phyloP scores from a whole-genome alignment of 116 monocot genomes.

The Cymodocea nodosa region DNA sequence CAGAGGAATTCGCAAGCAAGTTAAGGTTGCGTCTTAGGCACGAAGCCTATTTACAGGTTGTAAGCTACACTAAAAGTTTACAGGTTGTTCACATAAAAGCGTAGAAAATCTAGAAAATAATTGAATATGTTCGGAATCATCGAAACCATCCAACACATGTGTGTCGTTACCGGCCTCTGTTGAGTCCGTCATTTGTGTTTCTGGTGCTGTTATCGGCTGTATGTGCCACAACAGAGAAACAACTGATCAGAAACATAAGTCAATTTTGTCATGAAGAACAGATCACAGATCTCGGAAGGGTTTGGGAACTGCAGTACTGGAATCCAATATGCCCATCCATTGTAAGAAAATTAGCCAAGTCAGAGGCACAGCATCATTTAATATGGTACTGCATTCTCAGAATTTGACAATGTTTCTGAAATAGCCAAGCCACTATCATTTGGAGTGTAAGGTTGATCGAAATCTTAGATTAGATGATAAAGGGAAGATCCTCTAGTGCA shows the following conservation, averaged over 20 bases:
- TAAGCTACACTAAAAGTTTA: too few species aligned
- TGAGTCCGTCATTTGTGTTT: slow-evolving; percentile 93
- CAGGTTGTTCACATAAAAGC: too few species aligned
- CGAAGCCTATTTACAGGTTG: too few species aligned
- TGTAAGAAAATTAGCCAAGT: slow-evolving; percentile 91
- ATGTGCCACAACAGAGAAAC: slow-evolving; percentile 95
- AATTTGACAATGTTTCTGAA: slow-evolving; percentile 16
- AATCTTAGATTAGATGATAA: slow-evolving; percentile 86
- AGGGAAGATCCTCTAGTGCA: slow-evolving; percentile 81
- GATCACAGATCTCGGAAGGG: slow-evolving; percentile 70
- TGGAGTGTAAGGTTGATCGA: slow-evolving; percentile 33
- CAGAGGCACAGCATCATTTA: slow-evolving; percentile 37
- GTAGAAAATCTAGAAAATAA: background rate
- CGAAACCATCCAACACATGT: background rate
- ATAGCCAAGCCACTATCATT: slow-evolving; percentile 10
- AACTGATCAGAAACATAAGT: slow-evolving; percentile 91
- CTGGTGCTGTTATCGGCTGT: slow-evolving; percentile 72
- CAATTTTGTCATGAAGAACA: slow-evolving; percentile 73
- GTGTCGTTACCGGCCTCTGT: slow-evolving; percentile 70
- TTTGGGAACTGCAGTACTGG: slow-evolving; percentile 43
- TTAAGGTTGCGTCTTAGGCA: too few species aligned
- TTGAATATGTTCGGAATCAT: background rate
- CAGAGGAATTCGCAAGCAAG: too few species aligned
- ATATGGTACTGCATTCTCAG: slow-evolving; percentile 17
- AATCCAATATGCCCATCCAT: slow-evolving; percentile 64